Evolutionary conservation across 2,329 filamentous ascomycete genomes (phyloP), one percentile per base, ranked within the genome.

Genomic region (Harringtonia aguacate): DNA sequence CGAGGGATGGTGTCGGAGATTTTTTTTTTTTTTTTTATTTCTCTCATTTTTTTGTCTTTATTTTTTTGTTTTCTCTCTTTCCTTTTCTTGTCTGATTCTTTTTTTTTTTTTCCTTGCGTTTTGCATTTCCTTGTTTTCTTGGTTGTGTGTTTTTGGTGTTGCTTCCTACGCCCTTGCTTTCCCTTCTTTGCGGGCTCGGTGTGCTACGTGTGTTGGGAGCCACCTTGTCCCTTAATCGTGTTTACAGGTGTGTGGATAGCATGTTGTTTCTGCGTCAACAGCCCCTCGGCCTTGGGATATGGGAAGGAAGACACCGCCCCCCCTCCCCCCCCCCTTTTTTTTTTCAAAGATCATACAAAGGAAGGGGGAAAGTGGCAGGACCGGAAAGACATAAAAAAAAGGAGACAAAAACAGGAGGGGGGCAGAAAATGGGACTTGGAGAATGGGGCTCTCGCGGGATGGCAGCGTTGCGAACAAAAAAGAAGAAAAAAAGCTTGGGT

Each of bases 1-100:
- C 45, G 44, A 49, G 44, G 49, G 49, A 41, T 41, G 50, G 50
- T 52, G 50, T 50, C 47, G 50, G 50, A 47, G 47, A 51, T 17
- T 42, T 42, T 46, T 21, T 39, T 39, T 46, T 20, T 30, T 28
- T 22, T 36, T 45, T 46, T 28, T 43, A 38, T 39, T 43, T 42
- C 21, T n/a, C 3, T 15, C 31, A 43, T 40, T 45, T 27, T 41
- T 50, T 48, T 29, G 21, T 21, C 34, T 45, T 43, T 38, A 5
- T 31, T 17, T 33, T 37, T 22, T 24, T 18, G 24, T 37, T 27
- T 24, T 22, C 22, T 41, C 49, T 48, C 49, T 49, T 43, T 34
- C 46, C 28, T 42, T 28, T 35, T 34, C 20, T 29, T 30, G 7
- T 34, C 35, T 39, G 17, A 38, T 43, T 38, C 12, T 31, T 17